Conservation (phyloP, 164 flowering plant genomes). For the Dillenia suffruticosa region DNA sequence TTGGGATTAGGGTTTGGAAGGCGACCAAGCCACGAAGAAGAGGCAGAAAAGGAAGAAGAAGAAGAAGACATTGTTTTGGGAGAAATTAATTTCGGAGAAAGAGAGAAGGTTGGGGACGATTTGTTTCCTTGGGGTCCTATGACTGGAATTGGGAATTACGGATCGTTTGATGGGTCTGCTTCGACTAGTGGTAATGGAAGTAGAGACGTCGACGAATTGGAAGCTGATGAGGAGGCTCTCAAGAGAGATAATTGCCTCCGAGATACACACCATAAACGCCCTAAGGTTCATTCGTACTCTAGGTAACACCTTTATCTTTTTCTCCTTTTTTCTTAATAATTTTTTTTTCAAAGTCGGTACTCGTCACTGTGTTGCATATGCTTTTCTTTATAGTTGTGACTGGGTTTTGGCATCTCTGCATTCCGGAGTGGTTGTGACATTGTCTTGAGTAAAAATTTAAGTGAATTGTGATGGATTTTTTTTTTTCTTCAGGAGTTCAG, state of each 20-base stretch:
- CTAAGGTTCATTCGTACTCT: constrained; percentile 49
- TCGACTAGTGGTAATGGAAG: constrained; percentile 11
- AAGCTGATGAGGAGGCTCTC: constrained; percentile 17
- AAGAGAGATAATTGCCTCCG: constrained; percentile 21
- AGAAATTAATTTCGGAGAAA: constrained; percentile 10
- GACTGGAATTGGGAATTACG: constrained; percentile 22
- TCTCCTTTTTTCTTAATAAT: not conserved
- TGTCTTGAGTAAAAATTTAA: not conserved
- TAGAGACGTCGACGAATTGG: constrained; percentile 7
- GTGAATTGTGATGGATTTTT: not conserved
- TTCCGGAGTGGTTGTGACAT: not conserved
- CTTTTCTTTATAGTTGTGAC: not conserved
- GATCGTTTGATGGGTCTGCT: constrained; percentile 9
- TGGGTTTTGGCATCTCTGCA: not conserved
- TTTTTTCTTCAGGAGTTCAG: not conserved
- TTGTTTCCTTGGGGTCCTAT: constrained; percentile 11
- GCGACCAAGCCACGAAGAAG: not conserved
- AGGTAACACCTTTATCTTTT: constrained; percentile 32
- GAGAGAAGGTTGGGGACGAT: constrained; percentile 6
- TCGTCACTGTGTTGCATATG: too few species aligned
- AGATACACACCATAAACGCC: constrained; percentile 62
- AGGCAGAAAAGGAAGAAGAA: not conserved
- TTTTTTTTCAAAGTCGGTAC: not conserved
- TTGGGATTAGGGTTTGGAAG: constrained; percentile 6
- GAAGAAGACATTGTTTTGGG: not conserved